Conservation (phyloP, 768 basidiomycete species). For the Rhizopogon roseolus region DNA sequence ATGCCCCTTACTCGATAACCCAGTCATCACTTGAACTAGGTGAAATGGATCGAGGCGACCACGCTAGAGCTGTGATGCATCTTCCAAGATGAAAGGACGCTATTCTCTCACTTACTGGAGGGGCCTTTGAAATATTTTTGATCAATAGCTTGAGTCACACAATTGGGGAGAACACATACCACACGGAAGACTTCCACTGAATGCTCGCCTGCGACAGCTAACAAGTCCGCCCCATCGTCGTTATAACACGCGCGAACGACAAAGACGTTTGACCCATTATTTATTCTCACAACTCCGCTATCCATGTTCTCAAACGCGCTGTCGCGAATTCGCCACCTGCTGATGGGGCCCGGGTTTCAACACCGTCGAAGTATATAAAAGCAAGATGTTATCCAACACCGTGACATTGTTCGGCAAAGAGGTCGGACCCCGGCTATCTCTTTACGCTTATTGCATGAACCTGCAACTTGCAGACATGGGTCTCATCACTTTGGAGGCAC, state of each 20-base stretch:
- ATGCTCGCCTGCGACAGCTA: slow-evolving; percentile 72
- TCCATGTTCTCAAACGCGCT: slow-evolving; percentile 34
- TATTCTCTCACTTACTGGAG: slow-evolving; percentile 41
- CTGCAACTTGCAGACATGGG: not conserved
- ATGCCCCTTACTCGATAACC: slow-evolving; percentile 60
- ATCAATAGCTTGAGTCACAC: slow-evolving; percentile 3
- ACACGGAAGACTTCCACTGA: slow-evolving; percentile 66
- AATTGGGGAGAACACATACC: slow-evolving; percentile 34
- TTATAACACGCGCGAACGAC: slow-evolving; percentile 59
- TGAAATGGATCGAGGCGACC: slow-evolving; percentile 68
- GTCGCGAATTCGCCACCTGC: too few relatives aligned
- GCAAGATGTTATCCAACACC: too few relatives aligned
- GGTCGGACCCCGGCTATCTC: too few relatives aligned
- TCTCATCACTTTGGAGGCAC: not conserved
- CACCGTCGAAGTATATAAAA: too few relatives aligned
- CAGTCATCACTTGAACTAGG: slow-evolving; percentile 62
- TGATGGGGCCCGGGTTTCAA: too few relatives aligned
- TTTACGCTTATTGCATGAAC: too few relatives aligned
- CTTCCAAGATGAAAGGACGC: slow-evolving; percentile 74
- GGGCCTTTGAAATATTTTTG: slow-evolving; percentile 27
- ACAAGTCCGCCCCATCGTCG: slow-evolving; percentile 59
- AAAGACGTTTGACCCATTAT: slow-evolving; percentile 57
- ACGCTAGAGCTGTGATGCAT: slow-evolving; percentile 69
- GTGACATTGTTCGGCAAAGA: too few relatives aligned
- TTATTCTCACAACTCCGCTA: slow-evolving; percentile 40